Conservation (phyloP, 768 basidiomycete species). For the Suillus clintonianus region DNA sequence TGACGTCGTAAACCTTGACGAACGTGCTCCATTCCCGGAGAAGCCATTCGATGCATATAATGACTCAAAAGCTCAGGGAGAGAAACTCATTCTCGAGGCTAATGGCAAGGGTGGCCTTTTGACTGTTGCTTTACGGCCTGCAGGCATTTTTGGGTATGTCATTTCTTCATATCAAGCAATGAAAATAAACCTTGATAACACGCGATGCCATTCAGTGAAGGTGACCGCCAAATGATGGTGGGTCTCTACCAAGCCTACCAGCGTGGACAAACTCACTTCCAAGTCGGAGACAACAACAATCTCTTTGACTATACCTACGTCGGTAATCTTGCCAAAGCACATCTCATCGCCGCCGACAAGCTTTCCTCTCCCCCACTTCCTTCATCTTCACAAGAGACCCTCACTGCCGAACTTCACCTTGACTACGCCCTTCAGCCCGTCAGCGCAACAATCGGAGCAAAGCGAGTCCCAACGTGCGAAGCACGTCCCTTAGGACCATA, state of each 20-base stretch:
- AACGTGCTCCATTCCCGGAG: conserved; percentile 75
- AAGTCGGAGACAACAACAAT: conserved; percentile 92
- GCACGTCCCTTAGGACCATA: conserved; percentile 86
- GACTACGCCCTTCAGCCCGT: conserved; percentile 59
- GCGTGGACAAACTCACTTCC: conserved; percentile 84
- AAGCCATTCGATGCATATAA: conserved; percentile 90
- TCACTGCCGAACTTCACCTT: conserved; percentile 37
- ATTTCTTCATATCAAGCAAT: not conserved
- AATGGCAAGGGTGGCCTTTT: conserved; percentile 83
- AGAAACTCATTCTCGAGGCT: conserved; percentile 78
- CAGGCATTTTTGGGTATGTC: conserved; percentile 92
- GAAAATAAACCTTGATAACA: not conserved
- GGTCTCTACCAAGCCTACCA: conserved; percentile 82
- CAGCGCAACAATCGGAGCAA: conserved; percentile 61
- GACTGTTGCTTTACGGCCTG: conserved; percentile 89
- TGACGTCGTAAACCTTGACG: conserved; percentile 84
- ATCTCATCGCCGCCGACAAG: conserved; percentile 91
- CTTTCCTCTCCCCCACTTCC: conserved; percentile 57
- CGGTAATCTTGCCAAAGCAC: conserved; percentile 91
- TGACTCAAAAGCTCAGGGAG: conserved; percentile 89
- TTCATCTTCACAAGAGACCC: conserved; percentile 30
- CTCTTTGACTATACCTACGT: conserved; percentile 97
- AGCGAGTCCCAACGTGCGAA: conserved; percentile 74
- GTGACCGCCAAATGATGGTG: conserved; percentile 83
- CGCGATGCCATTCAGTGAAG: conserved; percentile 56